Evolutionary conservation across 208 protist genomes (phyloP).

Genomic region (Tritrichomonas musculus): DNA sequence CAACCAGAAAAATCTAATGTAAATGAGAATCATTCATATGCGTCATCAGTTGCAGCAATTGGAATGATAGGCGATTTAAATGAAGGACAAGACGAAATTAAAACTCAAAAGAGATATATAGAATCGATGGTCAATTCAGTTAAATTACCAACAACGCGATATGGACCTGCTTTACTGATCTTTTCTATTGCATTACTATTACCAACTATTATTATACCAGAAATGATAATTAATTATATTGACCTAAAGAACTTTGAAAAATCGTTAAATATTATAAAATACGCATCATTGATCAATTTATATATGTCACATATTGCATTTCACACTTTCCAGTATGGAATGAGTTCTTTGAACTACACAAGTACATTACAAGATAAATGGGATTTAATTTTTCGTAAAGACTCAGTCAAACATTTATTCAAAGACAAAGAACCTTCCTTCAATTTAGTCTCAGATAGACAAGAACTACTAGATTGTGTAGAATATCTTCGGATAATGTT

Average conservation of each 20-base stretch:
- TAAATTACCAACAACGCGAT: not conserved
- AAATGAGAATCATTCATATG: not conserved
- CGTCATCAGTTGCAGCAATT: not conserved
- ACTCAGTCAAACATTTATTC: no score
- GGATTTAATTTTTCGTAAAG: no score
- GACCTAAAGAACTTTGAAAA: not conserved
- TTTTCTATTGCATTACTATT: not conserved
- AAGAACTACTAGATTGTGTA: not conserved
- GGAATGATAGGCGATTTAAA: not conserved
- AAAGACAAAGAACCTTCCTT: no score
- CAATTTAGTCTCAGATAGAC: no score
- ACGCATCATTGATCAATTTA: not conserved
- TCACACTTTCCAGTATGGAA: not conserved
- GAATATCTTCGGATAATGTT: not conserved
- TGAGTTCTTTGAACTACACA: no score
- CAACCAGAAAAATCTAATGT: not conserved
- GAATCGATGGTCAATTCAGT: not conserved
- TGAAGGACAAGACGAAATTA: not conserved
- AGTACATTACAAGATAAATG: no score
- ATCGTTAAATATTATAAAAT: not conserved
- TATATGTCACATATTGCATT: not conserved
- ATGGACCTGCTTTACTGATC: not conserved
- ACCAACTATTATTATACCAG: not conserved
- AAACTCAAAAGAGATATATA: not conserved
- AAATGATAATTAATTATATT: not conserved